Base-by-base conservation (phyloP, 1,139 yeast species). In the Candida tropicalis region DNA sequence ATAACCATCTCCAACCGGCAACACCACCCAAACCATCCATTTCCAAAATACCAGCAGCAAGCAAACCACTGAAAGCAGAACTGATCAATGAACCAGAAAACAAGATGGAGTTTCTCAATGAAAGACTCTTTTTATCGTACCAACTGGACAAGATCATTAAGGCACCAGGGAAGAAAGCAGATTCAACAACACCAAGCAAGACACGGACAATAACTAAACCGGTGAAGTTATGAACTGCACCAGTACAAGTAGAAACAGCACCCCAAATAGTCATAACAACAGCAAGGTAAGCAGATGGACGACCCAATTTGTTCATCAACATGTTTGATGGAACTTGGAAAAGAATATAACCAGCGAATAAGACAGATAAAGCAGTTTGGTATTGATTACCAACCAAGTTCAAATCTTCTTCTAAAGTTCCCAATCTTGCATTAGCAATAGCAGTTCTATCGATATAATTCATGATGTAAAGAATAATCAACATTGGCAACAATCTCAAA, bases 41-140 rank as follows among this genome's bases (percentile, higher is more conserved):
- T 42, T 71, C 58, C 37, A 71, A 60, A 42, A 71, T 71, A 36
- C 73, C 73, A 22, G 71, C 75, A 24, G 74, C 74, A 49, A 87
- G 76, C 41, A 88, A 79, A 45, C 95, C 95, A 44, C 89, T 86
- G 63, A 87, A 86, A 3, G 91, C 95, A 58, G 93, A 90, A 20
- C 91, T 86, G 47, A 85, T 70, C 54, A 84, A 77, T 11, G 88
- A 81, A 39, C 88, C 84, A 35, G 84, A 71, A 56, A 77, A 80
- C 51, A 83, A 70, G 44, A 82, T 65, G 11, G 87, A 77, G 56
- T 78, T 75, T 56, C 89, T 68, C 33, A 76, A 63, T 7, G 81
- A 66, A 47, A 76, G 63, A 45, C 76, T 77, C 43, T 68, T 69
- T 47, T 73, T 66, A 35, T 69, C 68, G 51, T 78, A 78, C 72